These are phyloP conservation scores for Macrocybe sp. DNA, from an alignment of 1,284 basidiomycete species.

Conservation along the genomic window DNA sequence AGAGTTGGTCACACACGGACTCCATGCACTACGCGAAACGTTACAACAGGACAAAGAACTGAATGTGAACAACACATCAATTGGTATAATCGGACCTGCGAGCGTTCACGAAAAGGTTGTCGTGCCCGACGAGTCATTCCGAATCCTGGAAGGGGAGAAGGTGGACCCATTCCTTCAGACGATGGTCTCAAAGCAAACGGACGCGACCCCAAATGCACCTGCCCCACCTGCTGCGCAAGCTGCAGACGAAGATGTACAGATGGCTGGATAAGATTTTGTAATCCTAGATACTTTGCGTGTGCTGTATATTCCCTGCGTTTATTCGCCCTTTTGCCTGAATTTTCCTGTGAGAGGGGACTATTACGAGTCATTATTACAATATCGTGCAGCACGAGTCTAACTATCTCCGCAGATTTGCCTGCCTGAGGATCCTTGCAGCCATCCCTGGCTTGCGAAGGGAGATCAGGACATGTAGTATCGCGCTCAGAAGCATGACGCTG, in stretches of 20 bases:
- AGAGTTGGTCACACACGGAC: slow-evolving; percentile 85
- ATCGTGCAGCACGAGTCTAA: no score
- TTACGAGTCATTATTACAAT: no score
- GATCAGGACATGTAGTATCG: slow-evolving; percentile 75
- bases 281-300: neutral
- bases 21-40: slow-evolving; percentile 91
- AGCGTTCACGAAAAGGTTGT: slow-evolving; percentile 53
- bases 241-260: slow-evolving; percentile 73
- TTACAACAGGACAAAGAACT: slow-evolving; percentile 97
- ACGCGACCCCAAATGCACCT: slow-evolving; percentile 29
- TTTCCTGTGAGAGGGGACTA: no score
- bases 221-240: slow-evolving; percentile 31
- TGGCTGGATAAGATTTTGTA: slow-evolving; percentile 50
- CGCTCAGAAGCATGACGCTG: slow-evolving; percentile 84
- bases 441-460: slow-evolving; percentile 68
- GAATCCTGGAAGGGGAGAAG: slow-evolving; percentile 74
- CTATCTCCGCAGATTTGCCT: slow-evolving; percentile 15
- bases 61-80: slow-evolving; percentile 86
- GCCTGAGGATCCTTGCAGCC: slow-evolving; percentile 64
- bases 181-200: slow-evolving; percentile 62
- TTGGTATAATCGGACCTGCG: slow-evolving; percentile 81
- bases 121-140: slow-evolving; percentile 56
- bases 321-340: no score
- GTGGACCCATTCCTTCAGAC: slow-evolving; percentile 69
- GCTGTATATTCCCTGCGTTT: no score